These are phyloP conservation scores for Nakaseomyces nivariensis DNA, from an alignment of 1,139 yeast genomes.

Conservation along the genomic window DNA sequence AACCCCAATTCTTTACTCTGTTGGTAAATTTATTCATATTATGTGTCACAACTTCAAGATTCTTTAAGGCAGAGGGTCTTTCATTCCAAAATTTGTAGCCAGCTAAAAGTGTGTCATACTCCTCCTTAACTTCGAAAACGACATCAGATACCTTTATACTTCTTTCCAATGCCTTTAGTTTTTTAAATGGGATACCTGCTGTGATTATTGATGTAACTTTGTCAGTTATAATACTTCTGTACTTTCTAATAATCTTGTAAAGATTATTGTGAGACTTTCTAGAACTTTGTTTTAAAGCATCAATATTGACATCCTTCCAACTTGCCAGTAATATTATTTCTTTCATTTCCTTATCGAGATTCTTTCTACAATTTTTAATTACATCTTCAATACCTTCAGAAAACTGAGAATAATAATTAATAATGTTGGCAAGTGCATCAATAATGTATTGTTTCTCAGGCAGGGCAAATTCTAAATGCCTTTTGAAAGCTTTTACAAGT, in stretches of 20 bases:
- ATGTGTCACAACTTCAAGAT: conserved; percentile 40
- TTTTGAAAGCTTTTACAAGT: conserved; percentile 51
- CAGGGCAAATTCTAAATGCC: conserved; percentile 35
- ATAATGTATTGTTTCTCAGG: conserved; percentile 14
- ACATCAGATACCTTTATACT: not conserved
- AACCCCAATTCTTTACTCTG: conserved; percentile 30
- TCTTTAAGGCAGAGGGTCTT: conserved; percentile 46
- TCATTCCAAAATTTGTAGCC: conserved; percentile 34
- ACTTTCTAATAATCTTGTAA: conserved; percentile 76
- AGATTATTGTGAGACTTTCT: conserved; percentile 75
- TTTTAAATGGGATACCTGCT: conserved; percentile 38
- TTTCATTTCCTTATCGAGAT: conserved; percentile 64
- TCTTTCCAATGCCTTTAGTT: not conserved
- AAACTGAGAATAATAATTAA: conserved; percentile 62
- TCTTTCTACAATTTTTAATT: conserved; percentile 39
- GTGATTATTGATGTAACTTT: conserved; percentile 52
- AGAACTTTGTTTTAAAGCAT: conserved; percentile 89
- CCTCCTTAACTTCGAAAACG: conserved; percentile 2
- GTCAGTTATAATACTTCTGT: conserved; percentile 51
- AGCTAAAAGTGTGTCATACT: conserved; percentile 4
- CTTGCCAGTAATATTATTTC: conserved; percentile 85
- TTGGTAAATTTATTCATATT: conserved; percentile 46
- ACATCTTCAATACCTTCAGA: conserved; percentile 37
- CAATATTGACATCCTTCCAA: conserved; percentile 94
- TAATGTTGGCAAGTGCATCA: conserved; percentile 49